These are phyloP conservation scores for Kluyveromyces sp. DNA, from an alignment of 1,139 yeast species.

Conservation along the genomic window DNA sequence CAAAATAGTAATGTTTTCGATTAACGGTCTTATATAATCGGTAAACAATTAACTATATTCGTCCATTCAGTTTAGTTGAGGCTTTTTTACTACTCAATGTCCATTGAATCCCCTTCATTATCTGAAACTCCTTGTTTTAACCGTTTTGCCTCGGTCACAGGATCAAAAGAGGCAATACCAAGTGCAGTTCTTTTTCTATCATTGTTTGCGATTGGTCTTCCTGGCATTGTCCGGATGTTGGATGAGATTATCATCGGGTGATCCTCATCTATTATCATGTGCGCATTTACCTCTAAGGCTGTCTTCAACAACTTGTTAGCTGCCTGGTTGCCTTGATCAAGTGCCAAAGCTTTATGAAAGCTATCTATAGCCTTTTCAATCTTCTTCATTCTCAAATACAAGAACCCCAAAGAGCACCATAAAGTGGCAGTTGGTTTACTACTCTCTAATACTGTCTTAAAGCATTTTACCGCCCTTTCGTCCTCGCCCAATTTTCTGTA, in stretches of 20 bases:
- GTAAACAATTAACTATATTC: not conserved
- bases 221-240: constrained; percentile 18
- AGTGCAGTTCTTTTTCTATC: constrained; percentile 18
- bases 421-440: constrained; percentile 70
- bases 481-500: constrained; percentile 61
- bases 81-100: constrained; percentile 37
- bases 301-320: constrained; percentile 74
- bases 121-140: constrained; percentile 45
- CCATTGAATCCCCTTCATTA: constrained; percentile 57
- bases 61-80: too few species aligned
- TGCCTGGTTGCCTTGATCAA: constrained; percentile 75
- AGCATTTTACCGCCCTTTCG: constrained; percentile 64
- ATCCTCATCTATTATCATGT: constrained; percentile 20
- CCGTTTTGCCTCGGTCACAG: constrained; percentile 30
- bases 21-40: not conserved
- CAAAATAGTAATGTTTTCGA: not conserved
- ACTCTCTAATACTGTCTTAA: constrained; percentile 65
- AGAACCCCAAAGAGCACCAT: constrained; percentile 77
- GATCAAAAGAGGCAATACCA: constrained; percentile 15
- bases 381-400: constrained; percentile 65
- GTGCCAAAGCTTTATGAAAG: constrained; percentile 74
- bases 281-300: constrained; percentile 65
- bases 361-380: constrained; percentile 62
- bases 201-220: constrained; percentile 9
- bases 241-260: constrained; percentile 31